phyloP scores from a whole-genome alignment of 371 early-diverging fungal genomes.

The Saksenaea oblongispora region DNA sequence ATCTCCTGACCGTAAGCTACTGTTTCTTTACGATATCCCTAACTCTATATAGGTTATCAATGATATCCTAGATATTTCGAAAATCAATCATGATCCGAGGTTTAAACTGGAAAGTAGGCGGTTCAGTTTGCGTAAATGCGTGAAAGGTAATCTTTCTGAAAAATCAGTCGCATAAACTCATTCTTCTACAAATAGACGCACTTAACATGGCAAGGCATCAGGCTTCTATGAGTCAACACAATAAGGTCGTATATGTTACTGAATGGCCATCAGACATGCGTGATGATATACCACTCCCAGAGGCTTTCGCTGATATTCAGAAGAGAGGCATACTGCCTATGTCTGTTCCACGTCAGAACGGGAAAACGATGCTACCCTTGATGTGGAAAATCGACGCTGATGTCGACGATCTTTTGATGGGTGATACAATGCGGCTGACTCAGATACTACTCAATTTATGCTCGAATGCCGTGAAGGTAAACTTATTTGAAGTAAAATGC shows the following conservation, averaged over 20 bases:
- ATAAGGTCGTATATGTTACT: slow-evolving; percentile 48
- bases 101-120: slow-evolving; percentile 57
- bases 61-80: slow-evolving; percentile 61
- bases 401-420: slow-evolving; percentile 58
- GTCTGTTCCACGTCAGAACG: slow-evolving; percentile 20
- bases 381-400: slow-evolving; percentile 61
- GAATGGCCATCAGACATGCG: slow-evolving; percentile 59
- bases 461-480: slow-evolving; percentile 63
- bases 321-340: slow-evolving; percentile 11
- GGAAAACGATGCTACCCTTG: slow-evolving; percentile 52
- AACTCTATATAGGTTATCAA: slow-evolving; percentile 52
- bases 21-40: neutral
- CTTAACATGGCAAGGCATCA: slow-evolving; percentile 55
- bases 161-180: neutral
- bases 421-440: slow-evolving; percentile 59
- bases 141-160: slow-evolving; percentile 48
- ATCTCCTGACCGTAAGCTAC: slow-evolving; percentile 53
- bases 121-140: slow-evolving; percentile 58
- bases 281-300: slow-evolving; percentile 45
- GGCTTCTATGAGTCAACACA: slow-evolving; percentile 45
- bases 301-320: slow-evolving; percentile 32
- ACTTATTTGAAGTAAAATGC: neutral
- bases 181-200: slow-evolving; percentile 26
- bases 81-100: slow-evolving; percentile 63
- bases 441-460: slow-evolving; percentile 62